Conservation (phyloP, 148 eudicot species). For the Diospyros lotus region DNA sequence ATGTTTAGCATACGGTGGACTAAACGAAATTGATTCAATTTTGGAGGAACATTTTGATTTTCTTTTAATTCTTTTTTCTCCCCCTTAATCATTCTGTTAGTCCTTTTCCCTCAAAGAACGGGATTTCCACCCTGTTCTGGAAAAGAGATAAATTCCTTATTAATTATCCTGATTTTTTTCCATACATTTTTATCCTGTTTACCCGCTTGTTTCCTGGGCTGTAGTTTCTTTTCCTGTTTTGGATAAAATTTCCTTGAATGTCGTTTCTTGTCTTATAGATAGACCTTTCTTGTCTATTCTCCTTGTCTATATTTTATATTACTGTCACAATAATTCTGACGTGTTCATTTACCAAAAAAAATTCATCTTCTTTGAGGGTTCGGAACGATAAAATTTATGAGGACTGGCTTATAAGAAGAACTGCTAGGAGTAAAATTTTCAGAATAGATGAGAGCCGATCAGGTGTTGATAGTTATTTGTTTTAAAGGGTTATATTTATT, state of each 20-base stretch:
- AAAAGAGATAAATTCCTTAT: conserved; percentile 1
- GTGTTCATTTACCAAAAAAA: not conserved
- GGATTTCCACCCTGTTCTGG: conserved; percentile 8
- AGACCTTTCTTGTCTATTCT: no score
- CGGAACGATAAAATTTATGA: not conserved
- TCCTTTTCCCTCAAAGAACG: not conserved
- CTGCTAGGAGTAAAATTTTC: not conserved
- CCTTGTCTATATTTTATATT: not conserved
- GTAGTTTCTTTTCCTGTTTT: no score
- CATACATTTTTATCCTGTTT: no score
- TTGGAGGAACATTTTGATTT: not conserved
- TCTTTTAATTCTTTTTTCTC: not conserved
- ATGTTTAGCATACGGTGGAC: not conserved
- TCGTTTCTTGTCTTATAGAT: no score
- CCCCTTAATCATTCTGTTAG: no score
- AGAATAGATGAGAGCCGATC: not conserved
- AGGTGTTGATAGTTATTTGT: no score
- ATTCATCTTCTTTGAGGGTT: not conserved
- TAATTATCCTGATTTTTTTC: no score
- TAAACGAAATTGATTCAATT: not conserved
- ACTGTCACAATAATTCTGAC: not conserved
- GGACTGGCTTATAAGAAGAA: not conserved
- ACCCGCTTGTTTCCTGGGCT: no score
- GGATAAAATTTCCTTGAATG: no score
- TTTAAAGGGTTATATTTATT: no score